Base-by-base conservation (phyloP, 1,284 basidiomycete species). In the Irpex sp. region DNA sequence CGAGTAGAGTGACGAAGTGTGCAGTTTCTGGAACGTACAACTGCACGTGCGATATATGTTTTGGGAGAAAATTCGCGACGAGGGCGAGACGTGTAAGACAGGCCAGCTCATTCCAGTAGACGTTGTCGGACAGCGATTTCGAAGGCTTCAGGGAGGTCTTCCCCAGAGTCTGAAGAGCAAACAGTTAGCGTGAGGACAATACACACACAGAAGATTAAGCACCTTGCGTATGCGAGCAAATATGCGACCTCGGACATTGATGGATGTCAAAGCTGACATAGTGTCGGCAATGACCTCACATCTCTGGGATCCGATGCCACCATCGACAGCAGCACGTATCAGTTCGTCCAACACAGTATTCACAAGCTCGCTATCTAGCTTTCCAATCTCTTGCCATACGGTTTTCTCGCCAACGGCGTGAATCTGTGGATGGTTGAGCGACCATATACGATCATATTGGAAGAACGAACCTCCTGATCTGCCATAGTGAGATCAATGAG, bases 31-130 rank as follows among this genome's bases (percentile, higher is more conserved):
- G 91, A 4, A 95, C 82, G 72, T 89, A 94, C 33, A 95, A 78
- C 69, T 93, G 90, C 59, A 86, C 86, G 66, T 89, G 87, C 17
- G 82, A 78, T 1, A 84, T 78, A 37, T 88, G 82, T 54, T 82
- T 83, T 0, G 85, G 83, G 58, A 88, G 85, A 68, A 92, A 89
- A 50, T 88, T 85, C 17, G 92, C 84, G 6, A 89, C 82, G 15
- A 92, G 81, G 54, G 85, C 81, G 39, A 96, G 83, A 13, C 93
- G 86, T 39, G 91, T 81, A 37, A 95, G 78, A 1, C 89, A 89
- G 2, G 90, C 88, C 9, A 96, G 91, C 72, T 96, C 94, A 65
- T 83, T 86, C 92, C 93, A 96, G 64, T 89, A 86, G 0, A 83
- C 75, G 73, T 92, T 92, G 54, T 93, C 87, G 1, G 83, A 79